Conservation (phyloP, 345 rosid species). For the Populus nigra region DNA sequence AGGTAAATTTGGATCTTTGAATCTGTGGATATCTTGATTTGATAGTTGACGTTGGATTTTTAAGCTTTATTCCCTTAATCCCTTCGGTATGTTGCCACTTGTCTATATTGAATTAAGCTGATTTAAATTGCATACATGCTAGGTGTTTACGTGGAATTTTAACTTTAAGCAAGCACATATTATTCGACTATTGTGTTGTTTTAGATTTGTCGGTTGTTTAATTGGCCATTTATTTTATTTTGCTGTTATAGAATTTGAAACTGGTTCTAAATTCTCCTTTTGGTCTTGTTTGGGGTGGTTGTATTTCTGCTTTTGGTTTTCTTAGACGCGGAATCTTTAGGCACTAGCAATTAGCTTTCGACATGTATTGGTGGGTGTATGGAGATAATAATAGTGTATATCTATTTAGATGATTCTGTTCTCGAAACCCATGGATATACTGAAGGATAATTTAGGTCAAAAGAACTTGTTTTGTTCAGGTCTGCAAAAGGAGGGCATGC, state of each 20-base stretch:
- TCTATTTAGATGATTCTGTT: neutral
- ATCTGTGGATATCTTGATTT: neutral
- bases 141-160: neutral
- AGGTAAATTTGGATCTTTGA: conserved; percentile 42
- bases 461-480: neutral
- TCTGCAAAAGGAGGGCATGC: neutral
- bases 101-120: neutral
- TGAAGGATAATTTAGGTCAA: neutral
- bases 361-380: neutral
- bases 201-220: neutral
- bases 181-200: neutral
- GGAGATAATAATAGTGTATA: neutral
- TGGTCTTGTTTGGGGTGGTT: neutral
- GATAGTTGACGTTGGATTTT: neutral
- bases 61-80: no score
- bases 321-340: neutral
- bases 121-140: neutral
- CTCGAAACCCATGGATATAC: neutral
- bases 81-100: neutral
- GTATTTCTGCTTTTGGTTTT: neutral
- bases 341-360: neutral
- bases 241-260: neutral
- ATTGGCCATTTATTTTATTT: neutral
- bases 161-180: neutral
- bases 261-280: neutral